phyloP scores from a whole-genome alignment of 495 filamentous ascomycete species.

The Evernia prunastri region DNA sequence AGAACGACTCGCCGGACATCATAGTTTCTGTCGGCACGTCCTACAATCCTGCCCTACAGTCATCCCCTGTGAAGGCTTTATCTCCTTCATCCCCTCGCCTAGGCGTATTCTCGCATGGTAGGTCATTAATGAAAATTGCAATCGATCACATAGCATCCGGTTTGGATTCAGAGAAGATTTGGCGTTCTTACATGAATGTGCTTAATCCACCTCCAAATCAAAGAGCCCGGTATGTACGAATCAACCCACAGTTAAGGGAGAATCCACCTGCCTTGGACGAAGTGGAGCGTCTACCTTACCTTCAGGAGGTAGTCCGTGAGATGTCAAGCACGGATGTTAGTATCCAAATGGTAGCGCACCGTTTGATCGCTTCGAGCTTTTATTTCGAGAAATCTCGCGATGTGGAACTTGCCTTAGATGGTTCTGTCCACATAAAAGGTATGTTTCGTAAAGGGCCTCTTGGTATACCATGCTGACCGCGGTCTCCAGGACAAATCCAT shows the following conservation, averaged over 20 bases:
- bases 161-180: conserved; percentile 23
- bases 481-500: conserved; percentile 10
- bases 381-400: conserved; percentile 18
- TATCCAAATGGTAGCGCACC: conserved; percentile 11
- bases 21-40: not conserved
- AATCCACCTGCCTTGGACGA: conserved; percentile 22
- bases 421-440: conserved; percentile 11
- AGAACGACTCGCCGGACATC: not conserved
- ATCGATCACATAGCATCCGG: conserved; percentile 18
- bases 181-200: conserved; percentile 18
- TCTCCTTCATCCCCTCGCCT: not conserved
- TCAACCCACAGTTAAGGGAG: conserved; percentile 19
- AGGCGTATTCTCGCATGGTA: conserved; percentile 13
- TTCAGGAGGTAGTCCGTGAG: conserved; percentile 12
- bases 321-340: conserved; percentile 1
- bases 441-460: not conserved
- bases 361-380: conserved; percentile 22
- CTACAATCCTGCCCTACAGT: not conserved
- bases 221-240: conserved; percentile 14
- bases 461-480: not conserved
- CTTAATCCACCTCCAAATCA: conserved; percentile 7
- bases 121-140: conserved; percentile 14
- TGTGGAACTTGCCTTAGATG: not conserved
- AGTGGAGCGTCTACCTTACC: conserved; percentile 6
- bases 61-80: not conserved